Conservation (phyloP, 176 grass and related monocot genomes). For the Olyra latifolia region DNA sequence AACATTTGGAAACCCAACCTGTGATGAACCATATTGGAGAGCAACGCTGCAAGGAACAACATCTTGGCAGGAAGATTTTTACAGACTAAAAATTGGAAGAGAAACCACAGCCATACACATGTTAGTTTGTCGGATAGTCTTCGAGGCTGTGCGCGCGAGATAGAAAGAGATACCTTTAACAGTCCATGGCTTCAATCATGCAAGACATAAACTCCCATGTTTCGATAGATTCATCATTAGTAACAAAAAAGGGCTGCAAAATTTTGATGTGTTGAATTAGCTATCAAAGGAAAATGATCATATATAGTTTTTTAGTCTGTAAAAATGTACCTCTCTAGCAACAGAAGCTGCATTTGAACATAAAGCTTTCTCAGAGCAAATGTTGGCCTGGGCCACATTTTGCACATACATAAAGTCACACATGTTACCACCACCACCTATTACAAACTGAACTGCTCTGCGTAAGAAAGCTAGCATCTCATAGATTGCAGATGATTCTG, state of each 20-base stretch:
- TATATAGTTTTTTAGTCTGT: constrained; percentile 13
- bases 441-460: constrained; percentile 57
- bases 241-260: constrained; percentile 83
- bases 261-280: constrained; percentile 3
- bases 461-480: constrained; percentile 31
- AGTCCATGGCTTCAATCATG: constrained; percentile 80
- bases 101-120: constrained; percentile 38
- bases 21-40: constrained; percentile 42
- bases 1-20: constrained; percentile 50
- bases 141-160: not conserved
- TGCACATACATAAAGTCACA: constrained; percentile 74
- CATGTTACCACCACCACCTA: constrained; percentile 61
- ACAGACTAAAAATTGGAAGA: constrained; percentile 60
- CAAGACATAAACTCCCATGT: constrained; percentile 88
- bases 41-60: constrained; percentile 31
- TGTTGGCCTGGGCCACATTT: constrained; percentile 71
- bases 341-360: constrained; percentile 41
- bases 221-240: constrained; percentile 70
- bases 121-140: constrained; percentile 35
- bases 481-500: not conserved
- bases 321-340: constrained; percentile 66
- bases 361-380: constrained; percentile 67
- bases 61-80: constrained; percentile 77
- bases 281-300: constrained; percentile 15
- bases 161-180: constrained; percentile 58